Conservation (phyloP, 2,329 filamentous ascomycete species). For the Epichloe elymi region DNA sequence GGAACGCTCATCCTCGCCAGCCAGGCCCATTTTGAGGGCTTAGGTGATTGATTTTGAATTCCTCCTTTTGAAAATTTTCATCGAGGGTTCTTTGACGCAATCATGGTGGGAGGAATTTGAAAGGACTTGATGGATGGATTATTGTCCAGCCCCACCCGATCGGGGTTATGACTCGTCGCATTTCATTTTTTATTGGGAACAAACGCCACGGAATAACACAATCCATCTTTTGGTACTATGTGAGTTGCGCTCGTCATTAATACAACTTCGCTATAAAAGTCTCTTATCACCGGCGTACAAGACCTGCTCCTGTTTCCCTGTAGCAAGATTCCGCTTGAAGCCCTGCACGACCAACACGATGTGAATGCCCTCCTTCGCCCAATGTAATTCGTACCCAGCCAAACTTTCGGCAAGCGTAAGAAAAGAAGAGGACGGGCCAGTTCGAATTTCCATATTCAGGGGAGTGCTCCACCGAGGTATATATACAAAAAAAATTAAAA, state of each 20-base stretch:
- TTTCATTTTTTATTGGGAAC: too few species aligned
- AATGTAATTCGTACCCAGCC: not conserved
- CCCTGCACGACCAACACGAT: not conserved
- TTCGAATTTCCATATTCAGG: not conserved
- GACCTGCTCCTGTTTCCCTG: not conserved
- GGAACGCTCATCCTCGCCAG: not conserved
- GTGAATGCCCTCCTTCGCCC: not conserved
- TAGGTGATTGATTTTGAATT: not conserved
- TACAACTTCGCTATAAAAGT: not conserved
- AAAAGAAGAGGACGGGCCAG: not conserved
- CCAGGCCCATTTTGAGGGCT: not conserved
- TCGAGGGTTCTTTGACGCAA: too few species aligned
- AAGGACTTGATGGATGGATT: not conserved
- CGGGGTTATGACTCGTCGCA: not conserved
- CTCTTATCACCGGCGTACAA: not conserved
- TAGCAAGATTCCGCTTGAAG: not conserved
- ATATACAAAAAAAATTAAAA: not conserved
- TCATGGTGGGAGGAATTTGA: not conserved
- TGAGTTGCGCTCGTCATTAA: not conserved
- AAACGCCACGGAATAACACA: not conserved
- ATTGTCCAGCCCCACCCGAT: not conserved
- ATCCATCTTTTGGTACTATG: not conserved
- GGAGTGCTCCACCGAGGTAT: not conserved
- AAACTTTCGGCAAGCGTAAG: not conserved
- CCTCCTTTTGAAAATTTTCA: too few species aligned